Conservation (phyloP, 108 stramenopile species). For the Pseudonitzschia delicatissima region DNA sequence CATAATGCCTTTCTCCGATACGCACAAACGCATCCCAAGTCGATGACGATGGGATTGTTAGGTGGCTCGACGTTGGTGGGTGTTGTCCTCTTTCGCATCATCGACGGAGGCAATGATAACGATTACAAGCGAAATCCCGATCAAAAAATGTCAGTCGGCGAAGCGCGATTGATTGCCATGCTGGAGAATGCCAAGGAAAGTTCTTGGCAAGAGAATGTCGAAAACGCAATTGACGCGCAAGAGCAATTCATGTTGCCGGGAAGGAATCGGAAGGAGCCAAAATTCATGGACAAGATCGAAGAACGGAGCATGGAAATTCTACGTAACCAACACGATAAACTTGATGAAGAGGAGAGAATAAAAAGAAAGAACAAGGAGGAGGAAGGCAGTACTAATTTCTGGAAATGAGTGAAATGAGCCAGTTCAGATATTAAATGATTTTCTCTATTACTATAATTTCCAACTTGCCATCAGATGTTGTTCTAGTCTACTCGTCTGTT, state of each 20-base stretch:
- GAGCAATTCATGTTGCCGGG: conserved; percentile 55
- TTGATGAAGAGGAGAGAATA: conserved; percentile 26
- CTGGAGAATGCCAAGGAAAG: conserved; percentile 54
- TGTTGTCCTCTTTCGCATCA: conserved; percentile 13
- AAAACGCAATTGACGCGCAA: conserved; percentile 47
- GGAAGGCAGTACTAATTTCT: not conserved
- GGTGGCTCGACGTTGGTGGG: conserved; percentile 16
- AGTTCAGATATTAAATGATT: too few species aligned
- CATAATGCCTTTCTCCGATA: conserved; percentile 8
- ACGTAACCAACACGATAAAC: conserved; percentile 30
- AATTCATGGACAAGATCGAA: conserved; percentile 47
- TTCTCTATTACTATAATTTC: too few species aligned
- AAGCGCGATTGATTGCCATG: conserved; percentile 54
- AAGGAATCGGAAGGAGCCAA: conserved; percentile 13
- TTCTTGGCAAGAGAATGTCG: conserved; percentile 49
- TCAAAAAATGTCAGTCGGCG: conserved; percentile 24
- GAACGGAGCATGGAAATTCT: conserved; percentile 43
- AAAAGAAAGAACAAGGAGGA: not conserved
- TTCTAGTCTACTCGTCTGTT: too few species aligned
- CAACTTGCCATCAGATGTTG: too few species aligned
- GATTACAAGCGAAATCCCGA: not conserved
- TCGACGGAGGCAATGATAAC: not conserved
- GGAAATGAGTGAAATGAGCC: not conserved
- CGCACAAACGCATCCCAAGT: conserved; percentile 18
- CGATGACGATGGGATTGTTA: conserved; percentile 1